Evolutionary conservation across 805 yeast species (phyloP), one percentile per base, ranked within the genome.

Genomic region (Diddensiella caesifluorescens): DNA sequence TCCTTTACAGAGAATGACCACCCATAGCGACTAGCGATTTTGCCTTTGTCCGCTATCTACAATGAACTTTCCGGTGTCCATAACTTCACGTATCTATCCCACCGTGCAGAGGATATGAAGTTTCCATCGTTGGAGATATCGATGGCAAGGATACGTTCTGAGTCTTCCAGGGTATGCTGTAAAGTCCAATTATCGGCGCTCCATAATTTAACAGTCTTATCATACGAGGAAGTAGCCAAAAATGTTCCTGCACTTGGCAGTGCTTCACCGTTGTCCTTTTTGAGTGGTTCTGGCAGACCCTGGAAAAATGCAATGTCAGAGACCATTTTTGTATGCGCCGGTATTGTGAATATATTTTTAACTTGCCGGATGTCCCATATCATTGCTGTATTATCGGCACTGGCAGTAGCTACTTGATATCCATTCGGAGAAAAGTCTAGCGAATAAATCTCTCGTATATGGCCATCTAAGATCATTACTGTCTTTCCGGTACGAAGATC

Each of bases 301-400:
- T 61, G 57, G 39, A 68, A 69, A 47, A 84, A 79, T 41, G 70
- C 65, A 2, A 87, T 68, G 38, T 74, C 84, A 2, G 92, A 77
- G 0, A 89, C 77, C 19, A 87, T 57, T 54, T 74, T 83, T 1
- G 71, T 74, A 61, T 90, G 97, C 0, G 90, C 88, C 4, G 87
- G 79, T 3, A 90, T 74, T 0, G 80, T 64, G 23, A 60, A 64
- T 4, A 55, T 39, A 2, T 57, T 59, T 15, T 70, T 59, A 4
- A 67, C 69, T 42, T 67, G 68, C 34, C 98, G 69, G 27, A 90
- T 39, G 64, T 90, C 98, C 97, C 97, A 90, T 2, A 89, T 69
- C 53, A 83, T 82, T 6, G 87, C 71, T 1, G 77, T 64, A 22
- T 87, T 78, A 62, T 90, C 97, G 0, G 83, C 90, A 44, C 94